A percentile compares a stretch with the other conserved stretches of the same genome.
Conservation (phyloP, 257 asterid species). For the Agastache rugosa region DNA sequence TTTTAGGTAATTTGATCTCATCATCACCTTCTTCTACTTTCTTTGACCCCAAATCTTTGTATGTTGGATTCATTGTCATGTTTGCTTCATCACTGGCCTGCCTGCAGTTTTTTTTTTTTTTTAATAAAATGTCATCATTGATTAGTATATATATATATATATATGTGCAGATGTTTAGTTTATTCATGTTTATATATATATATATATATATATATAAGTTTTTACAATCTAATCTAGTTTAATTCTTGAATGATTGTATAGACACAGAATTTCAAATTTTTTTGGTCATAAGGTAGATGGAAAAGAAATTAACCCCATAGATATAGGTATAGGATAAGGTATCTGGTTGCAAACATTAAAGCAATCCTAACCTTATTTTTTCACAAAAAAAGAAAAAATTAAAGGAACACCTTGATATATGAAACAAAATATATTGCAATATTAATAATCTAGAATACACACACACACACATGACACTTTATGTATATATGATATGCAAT, state of each 20-base stretch:
- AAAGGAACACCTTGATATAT: too few relatives aligned
- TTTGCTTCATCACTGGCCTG: conserved; percentile 17
- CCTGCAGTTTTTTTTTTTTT: conserved; percentile 32
- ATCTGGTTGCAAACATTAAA: background rate
- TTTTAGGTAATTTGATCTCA: conserved; percentile 22
- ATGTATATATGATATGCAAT: background rate
- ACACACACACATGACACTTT: too few relatives aligned
- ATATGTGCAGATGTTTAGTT: too few relatives aligned
- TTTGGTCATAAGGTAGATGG: too few relatives aligned
- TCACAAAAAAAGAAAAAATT: too few relatives aligned
- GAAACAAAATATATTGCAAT: too few relatives aligned
- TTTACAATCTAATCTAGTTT: too few relatives aligned
- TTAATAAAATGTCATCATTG: too few relatives aligned
- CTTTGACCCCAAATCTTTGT: conserved; percentile 43
- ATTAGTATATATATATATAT: too few relatives aligned
- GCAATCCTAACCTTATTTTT: background rate
- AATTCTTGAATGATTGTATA: background rate
- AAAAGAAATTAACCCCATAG: background rate
- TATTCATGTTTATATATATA: too few relatives aligned
- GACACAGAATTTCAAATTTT: too few relatives aligned
- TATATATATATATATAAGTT: too few relatives aligned
- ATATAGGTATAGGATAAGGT: background rate
- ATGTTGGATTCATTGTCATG: conserved; percentile 55
- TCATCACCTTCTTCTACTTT: conserved; percentile 44
- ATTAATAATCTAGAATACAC: background rate